phyloP scores from a whole-genome alignment of 495 filamentous ascomycete species.

The Penicillium lagena region DNA sequence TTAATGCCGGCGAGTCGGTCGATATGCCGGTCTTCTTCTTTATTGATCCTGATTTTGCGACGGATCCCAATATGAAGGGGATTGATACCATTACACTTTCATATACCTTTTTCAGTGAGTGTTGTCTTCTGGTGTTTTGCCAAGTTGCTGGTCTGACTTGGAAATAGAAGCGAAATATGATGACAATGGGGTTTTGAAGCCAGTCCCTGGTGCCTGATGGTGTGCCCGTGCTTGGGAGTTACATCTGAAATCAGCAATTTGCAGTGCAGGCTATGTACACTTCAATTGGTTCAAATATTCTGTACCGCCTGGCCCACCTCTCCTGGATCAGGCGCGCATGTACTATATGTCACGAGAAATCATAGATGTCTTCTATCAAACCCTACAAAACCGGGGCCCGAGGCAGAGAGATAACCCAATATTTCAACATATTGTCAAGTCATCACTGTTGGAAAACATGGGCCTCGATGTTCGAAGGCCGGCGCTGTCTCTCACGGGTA shows the following conservation, averaged over 20 bases:
- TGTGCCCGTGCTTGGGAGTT: not conserved
- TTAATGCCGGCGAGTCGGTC: constrained; percentile 93
- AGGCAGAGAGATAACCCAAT: no score
- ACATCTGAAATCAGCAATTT: no score
- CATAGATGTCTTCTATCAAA: no score
- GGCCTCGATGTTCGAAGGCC: constrained; percentile 7
- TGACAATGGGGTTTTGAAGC: constrained; percentile 61
- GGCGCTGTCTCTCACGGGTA: not conserved
- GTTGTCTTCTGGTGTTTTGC: not conserved
- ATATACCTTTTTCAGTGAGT: constrained; percentile 98
- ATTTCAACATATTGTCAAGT: not conserved
- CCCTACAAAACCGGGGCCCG: no score
- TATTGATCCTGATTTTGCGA: constrained; percentile 90
- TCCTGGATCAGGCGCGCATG: constrained; percentile 12
- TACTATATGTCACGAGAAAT: constrained; percentile 9
- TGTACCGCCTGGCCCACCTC: constrained; percentile 2
- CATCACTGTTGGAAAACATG: constrained; percentile 1
- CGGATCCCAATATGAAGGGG: constrained; percentile 85
- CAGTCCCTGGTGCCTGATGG: constrained; percentile 16
- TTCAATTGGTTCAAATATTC: not conserved
- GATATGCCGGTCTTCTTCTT: constrained; percentile 99
- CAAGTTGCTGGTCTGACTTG: constrained; percentile 13
- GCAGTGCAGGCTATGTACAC: no score
- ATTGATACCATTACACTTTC: constrained; percentile 92
- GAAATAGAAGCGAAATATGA: constrained; percentile 78